Evolutionary conservation across 176 grass and related monocot species (phyloP).

Genomic region (Carex pumila): DNA sequence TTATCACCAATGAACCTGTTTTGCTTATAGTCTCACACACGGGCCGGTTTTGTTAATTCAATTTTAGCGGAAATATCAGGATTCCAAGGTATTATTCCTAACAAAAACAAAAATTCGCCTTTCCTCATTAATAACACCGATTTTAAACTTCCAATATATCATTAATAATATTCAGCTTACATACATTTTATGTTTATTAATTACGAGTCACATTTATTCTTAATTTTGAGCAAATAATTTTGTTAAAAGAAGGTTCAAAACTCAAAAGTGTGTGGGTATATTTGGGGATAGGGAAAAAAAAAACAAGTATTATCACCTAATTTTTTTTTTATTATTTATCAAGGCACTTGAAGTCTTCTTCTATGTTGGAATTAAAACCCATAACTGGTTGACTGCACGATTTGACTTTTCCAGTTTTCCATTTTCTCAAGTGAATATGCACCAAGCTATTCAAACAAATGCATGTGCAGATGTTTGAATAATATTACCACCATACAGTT

Average conservation of each 20-base stretch:
- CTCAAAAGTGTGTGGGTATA: background rate
- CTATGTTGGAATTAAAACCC: background rate
- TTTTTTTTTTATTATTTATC: background rate
- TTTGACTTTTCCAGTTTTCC: background rate
- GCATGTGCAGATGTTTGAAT: background rate
- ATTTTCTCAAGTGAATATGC: background rate
- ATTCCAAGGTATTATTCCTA: no score
- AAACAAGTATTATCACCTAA: background rate
- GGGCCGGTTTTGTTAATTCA: background rate
- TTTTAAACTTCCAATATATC: no score
- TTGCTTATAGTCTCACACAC: background rate
- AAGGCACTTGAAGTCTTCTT: background rate
- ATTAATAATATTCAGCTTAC: background rate
- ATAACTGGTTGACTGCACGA: background rate
- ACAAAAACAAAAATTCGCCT: no score
- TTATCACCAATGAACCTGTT: background rate
- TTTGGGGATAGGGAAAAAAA: no score
- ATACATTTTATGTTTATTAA: background rate
- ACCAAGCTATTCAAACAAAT: background rate
- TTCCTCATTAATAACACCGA: no score
- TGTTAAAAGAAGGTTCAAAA: background rate
- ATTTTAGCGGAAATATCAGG: no score
- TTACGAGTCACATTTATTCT: background rate
- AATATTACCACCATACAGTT: background rate
- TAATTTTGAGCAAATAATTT: background rate